Conservation (phyloP, 2,329 filamentous ascomycete genomes). For the Scopulariopsis brevicaulis region DNA sequence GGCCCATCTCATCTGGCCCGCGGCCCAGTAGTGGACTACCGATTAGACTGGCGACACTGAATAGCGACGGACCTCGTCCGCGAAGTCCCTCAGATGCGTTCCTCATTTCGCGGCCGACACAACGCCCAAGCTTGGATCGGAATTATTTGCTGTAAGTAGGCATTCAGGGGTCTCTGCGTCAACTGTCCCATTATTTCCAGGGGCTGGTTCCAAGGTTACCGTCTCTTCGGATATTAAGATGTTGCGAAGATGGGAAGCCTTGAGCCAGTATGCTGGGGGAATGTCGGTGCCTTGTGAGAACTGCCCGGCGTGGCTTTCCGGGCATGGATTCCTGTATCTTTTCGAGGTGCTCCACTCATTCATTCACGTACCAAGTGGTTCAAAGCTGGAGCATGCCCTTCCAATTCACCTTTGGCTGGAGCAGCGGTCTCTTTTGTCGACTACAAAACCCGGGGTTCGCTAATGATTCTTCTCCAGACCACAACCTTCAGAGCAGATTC, state of each 20-base stretch:
- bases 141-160: not conserved
- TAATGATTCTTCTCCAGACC: not conserved
- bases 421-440: not conserved
- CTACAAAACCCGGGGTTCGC: not conserved
- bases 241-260: not conserved
- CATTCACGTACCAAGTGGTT: not conserved
- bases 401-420: not conserved
- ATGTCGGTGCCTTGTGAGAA: not conserved
- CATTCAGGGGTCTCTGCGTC: not conserved
- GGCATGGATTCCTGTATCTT: not conserved
- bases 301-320: too few species aligned
- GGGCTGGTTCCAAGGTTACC: not conserved
- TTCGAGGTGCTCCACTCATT: not conserved
- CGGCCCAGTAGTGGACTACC: not conserved
- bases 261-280: not conserved
- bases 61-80: constrained; percentile 7
- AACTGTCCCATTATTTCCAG: not conserved
- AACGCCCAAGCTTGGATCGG: not conserved
- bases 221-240: too few species aligned
- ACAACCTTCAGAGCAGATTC: not conserved
- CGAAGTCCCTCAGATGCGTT: constrained; percentile 14
- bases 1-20: not conserved
- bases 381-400: not conserved
- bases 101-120: constrained; percentile 9
- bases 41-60: not conserved